A percentile compares a stretch with the other conserved stretches of the same genome.
Conservation (phyloP, 2,329 filamentous ascomycete genomes). For the Aspergillus quadricinctus region DNA sequence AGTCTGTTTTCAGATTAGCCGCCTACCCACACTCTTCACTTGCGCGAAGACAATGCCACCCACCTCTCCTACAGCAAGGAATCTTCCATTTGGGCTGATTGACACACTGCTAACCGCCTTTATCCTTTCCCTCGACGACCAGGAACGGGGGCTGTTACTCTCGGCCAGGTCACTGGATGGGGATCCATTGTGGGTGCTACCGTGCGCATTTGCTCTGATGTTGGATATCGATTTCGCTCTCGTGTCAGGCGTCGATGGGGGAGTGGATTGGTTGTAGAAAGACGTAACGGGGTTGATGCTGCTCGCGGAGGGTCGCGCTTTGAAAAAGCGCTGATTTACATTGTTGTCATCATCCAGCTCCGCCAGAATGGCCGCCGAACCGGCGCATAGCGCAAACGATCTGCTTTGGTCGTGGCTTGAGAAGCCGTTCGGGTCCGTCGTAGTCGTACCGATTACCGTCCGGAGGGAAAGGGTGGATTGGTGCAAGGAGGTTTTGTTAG, state of each 20-base stretch:
- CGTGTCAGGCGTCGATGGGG: conserved; percentile 51
- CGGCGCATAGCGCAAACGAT: conserved; percentile 84
- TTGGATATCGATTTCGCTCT: conserved; percentile 56
- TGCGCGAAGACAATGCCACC: conserved; percentile 14
- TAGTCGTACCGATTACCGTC: conserved; percentile 88
- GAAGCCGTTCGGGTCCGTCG: conserved; percentile 77
- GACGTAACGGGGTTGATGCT: conserved; percentile 60
- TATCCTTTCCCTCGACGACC: conserved; percentile 86
- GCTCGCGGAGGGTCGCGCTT: conserved; percentile 68
- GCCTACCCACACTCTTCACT: not conserved
- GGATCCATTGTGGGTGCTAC: conserved; percentile 41
- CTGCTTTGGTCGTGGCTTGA: conserved; percentile 67
- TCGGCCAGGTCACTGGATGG: conserved; percentile 56
- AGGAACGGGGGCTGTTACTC: conserved; percentile 60
- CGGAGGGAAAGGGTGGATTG: conserved; percentile 62
- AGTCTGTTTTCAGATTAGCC: conserved; percentile 47
- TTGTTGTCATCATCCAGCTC: conserved; percentile 64
- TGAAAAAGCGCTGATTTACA: conserved; percentile 79
- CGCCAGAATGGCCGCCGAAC: conserved; percentile 87
- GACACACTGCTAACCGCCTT: conserved; percentile 91
- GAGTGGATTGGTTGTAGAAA: conserved; percentile 53
- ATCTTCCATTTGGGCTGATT: conserved; percentile 80
- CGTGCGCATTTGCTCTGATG: conserved; percentile 46
- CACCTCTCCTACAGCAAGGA: conserved; percentile 83
- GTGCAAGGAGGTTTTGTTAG: conserved; percentile 45